These are phyloP conservation scores for Trichoderma sp. DNA, from an alignment of 2,329 filamentous ascomycete genomes.

Conservation along the genomic window DNA sequence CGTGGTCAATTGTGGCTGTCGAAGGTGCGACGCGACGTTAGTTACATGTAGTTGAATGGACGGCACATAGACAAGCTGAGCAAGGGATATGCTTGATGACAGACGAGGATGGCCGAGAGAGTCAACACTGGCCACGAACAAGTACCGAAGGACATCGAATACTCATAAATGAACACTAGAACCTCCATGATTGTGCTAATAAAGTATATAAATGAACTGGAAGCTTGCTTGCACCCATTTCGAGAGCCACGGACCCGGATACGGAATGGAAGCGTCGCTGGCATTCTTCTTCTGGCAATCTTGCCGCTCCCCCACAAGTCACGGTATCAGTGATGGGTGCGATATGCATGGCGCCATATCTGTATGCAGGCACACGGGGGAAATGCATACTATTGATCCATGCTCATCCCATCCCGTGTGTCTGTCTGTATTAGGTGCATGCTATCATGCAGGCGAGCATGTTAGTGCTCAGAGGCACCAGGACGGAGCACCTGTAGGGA, in stretches of 20 bases:
- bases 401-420: background rate
- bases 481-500: background rate
- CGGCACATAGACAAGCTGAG: background rate
- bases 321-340: background rate
- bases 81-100: background rate
- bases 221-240: background rate
- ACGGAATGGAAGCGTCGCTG: background rate
- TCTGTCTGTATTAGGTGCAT: background rate
- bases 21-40: slow-evolving; percentile 14
- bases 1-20: slow-evolving; percentile 3
- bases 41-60: background rate
- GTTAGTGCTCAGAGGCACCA: background rate
- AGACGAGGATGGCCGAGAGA: background rate
- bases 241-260: background rate
- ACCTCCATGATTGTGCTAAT: background rate
- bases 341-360: slow-evolving; percentile 11
- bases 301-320: background rate
- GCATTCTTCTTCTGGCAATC: background rate
- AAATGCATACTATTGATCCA: slow-evolving; percentile 1
- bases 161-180: background rate
- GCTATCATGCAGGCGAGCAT: background rate
- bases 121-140: background rate
- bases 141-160: background rate
- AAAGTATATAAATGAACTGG: background rate
- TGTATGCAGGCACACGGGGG: slow-evolving; percentile 18